Base-by-base conservation (phyloP, 2,329 filamentous ascomycete species). In the Dothiorella sarmentorum region DNA sequence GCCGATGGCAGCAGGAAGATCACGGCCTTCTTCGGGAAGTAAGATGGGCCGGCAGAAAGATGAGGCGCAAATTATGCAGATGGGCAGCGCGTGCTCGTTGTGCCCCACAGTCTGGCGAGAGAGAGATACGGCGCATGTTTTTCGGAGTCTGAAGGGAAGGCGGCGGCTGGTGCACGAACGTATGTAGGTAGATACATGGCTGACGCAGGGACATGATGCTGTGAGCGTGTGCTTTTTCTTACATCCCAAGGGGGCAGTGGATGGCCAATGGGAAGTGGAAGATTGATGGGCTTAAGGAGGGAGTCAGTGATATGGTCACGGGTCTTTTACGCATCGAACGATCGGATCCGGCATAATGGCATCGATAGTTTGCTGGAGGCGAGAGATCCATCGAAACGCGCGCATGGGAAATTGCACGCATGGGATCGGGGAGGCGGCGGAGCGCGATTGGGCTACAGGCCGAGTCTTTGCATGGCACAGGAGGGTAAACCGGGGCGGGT, bases 1-100 rank as follows among this genome's bases (percentile, higher is more conserved):
- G 69, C 71, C 27, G 74, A 77, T 63, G 80, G 81, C 15, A 84
- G 78, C 58, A 78, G 81, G 64, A 81, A 80, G 67, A 84, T 85
- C 60, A 84, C 82, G 33, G 80, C 72, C 66, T 84, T 84, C 68
- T 84, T 85, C 67, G 73, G 69, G 40, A 80, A 77, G 67, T 79
- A 73, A 47, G 55, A 60, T 31, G 33, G 26, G 38, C 15, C 22
- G 29, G 47, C 38, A 20, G 38, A 59, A 59, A 52, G 56, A 52
- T 52, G 29, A 35, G 27, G 56, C 44, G 47, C 38, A 51, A 11
- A 20, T 15, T 17, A 44, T 49, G 53, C 42, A 45, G 43, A 47
- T 27, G 31, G 17, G 22, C 20, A 20, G 40, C 53, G 11, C 31
- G 27, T 29, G 43, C 43, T 10, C 26, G 22, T n/a, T n/a, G n/a